These are phyloP conservation scores for Trichoderma atrobrunneum DNA, from an alignment of 2,329 filamentous ascomycete genomes.

Conservation along the genomic window DNA sequence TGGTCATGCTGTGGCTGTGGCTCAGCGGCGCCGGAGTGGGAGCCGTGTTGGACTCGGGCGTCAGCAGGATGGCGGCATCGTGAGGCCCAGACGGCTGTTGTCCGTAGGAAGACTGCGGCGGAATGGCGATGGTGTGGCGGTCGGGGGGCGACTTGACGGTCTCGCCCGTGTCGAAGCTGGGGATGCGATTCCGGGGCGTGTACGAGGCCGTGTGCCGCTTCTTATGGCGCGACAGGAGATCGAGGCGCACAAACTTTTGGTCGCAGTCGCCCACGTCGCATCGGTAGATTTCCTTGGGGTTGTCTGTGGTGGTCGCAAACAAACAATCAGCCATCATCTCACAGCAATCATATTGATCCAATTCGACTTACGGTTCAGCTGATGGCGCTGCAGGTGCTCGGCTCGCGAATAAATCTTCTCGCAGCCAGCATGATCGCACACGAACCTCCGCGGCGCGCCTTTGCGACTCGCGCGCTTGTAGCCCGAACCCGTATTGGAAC, in stretches of 20 bases:
- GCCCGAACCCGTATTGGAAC: constrained; percentile 15
- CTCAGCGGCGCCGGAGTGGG: constrained; percentile 29
- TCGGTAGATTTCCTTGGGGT: constrained; percentile 73
- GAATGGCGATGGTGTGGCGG: not conserved
- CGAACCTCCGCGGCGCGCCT: constrained; percentile 51
- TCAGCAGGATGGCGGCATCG: constrained; percentile 46
- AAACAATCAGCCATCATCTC: constrained; percentile 13
- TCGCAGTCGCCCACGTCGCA: constrained; percentile 75
- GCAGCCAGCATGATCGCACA: constrained; percentile 68
- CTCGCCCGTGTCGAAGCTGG: constrained; percentile 44
- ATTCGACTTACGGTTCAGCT: constrained; percentile 67
- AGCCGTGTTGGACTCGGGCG: constrained; percentile 38
- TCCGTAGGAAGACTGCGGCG: not conserved
- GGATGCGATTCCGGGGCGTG: constrained; percentile 49
- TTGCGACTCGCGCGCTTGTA: constrained; percentile 54
- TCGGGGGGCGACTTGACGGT: not conserved
- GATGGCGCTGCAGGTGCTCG: constrained; percentile 78
- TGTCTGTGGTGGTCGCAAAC: constrained; percentile 49
- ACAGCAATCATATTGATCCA: not conserved
- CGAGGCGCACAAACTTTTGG: constrained; percentile 74
- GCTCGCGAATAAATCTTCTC: constrained; percentile 78
- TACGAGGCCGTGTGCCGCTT: constrained; percentile 61
- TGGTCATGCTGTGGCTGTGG: constrained; percentile 25
- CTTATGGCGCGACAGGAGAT: constrained; percentile 67
- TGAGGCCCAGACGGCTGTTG: constrained; percentile 37